A percentile compares a stretch with the other conserved stretches of the same genome.
These are phyloP conservation scores for Backusella tuberculispora DNA, from an alignment of 192 early-diverging fungal genomes.

Conservation along the genomic window DNA sequence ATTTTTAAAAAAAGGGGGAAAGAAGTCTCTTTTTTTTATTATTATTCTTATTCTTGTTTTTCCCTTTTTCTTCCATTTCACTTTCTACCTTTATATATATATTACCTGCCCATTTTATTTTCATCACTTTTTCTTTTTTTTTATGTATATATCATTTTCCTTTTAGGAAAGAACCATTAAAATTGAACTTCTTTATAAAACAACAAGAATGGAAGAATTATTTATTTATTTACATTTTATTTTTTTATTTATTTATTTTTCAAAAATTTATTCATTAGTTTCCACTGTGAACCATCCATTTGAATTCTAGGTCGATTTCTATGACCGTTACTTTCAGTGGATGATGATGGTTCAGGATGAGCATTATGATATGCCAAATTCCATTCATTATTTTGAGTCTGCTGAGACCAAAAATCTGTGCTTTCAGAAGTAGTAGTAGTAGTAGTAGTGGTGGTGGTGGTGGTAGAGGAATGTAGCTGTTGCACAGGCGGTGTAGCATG, in stretches of 20 bases:
- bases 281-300: conserved; percentile 3
- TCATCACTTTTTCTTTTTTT: neutral
- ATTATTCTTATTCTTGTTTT: neutral
- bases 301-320: neutral
- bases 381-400: neutral
- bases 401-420: neutral
- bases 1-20: neutral
- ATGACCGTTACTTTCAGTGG: neutral
- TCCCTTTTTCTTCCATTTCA: too few relatives aligned
- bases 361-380: neutral
- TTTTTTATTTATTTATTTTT: conserved; percentile 2
- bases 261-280: neutral
- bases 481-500: neutral
- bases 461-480: neutral
- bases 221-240: conserved; percentile 1
- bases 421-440: too few relatives aligned
- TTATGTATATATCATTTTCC: neutral
- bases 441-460: too few relatives aligned
- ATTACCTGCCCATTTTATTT: neutral
- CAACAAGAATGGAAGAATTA: neutral
- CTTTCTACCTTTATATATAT: neutral
- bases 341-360: neutral
- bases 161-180: conserved; percentile 4
- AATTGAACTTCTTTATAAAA: neutral
- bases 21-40: neutral